Evolutionary conservation across 1,284 basidiomycete species (phyloP), one percentile per base, ranked within the genome.

Genomic region (Mrakiaceae sp.): DNA sequence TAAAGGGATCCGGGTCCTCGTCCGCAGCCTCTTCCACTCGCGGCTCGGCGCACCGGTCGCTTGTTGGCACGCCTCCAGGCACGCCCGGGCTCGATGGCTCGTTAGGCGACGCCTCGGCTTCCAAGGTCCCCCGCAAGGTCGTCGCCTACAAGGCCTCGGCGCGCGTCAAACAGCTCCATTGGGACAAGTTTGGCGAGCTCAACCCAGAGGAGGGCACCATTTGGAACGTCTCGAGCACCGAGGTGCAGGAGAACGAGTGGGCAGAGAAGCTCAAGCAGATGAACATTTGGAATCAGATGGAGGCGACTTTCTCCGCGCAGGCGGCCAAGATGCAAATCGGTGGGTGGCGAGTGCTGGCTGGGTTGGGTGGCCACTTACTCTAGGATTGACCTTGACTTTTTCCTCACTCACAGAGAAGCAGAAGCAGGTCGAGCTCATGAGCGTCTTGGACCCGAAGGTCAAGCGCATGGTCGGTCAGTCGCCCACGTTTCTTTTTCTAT

Each of bases 141-240:
- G 84, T 97, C 70, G 79, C 84, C 1, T 83, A 92, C 62, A 87
- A 89, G 59, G 90, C 94, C 1, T 85, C 83, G 67, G 87, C 84
- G 60, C 92, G 93, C 79, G 94, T 98, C 89, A 98, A 98, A 77
- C 93, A 98, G 76, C 80, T 98, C 58, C 95, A 98, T 73, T 98
- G 96, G 95, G 95, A 98, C 75, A 98, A 98, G 74, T 81, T 97
- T 42, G 85, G 88, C 53, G 89, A 90, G 68, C 84, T 73, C 16
- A 74, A 90, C 70, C 83, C 90, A 69, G 86, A 86, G n/a, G 77
- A 78, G 2, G 88, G 87, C 73, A 96, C 92, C 0, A 79, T 95
- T 6, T 97, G 91, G 88, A 58, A 44, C 44, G 56, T 58, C 47
- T 52, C 56, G 27, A 86, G 81, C 51, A 81, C 82, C 12, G 86